phyloP scores from a whole-genome alignment of 2,329 filamentous ascomycete genomes.

The Penicillium palitans region DNA sequence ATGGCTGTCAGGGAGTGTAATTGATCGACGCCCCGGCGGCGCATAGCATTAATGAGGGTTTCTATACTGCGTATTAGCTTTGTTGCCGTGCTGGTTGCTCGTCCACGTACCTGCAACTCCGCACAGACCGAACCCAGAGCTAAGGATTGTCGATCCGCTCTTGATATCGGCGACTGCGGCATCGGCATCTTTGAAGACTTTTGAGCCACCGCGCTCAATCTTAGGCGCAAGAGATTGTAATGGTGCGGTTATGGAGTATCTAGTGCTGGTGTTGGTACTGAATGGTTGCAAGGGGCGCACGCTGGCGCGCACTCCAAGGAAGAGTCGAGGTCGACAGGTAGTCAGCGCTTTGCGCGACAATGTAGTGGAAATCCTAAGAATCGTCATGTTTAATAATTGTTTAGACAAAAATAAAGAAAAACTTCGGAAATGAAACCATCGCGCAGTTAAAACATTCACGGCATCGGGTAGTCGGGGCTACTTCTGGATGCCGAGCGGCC shows the following conservation, averaged over 20 bases:
- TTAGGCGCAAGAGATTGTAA: constrained; percentile 26
- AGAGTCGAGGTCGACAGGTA: constrained; percentile 25
- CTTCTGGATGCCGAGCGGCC: constrained; percentile 16
- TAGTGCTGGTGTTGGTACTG: constrained; percentile 3
- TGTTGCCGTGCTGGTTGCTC: background rate
- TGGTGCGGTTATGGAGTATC: constrained; percentile 25
- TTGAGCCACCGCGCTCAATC: constrained; percentile 37
- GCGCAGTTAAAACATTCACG: constrained; percentile 11
- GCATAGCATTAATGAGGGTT: constrained; percentile 69
- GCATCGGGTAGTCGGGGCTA: constrained; percentile 10
- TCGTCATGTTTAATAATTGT: constrained; percentile 24
- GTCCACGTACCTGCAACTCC: constrained; percentile 64
- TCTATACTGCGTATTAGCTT: constrained; percentile 46
- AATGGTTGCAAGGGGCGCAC: constrained; percentile 14
- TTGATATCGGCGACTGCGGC: constrained; percentile 69
- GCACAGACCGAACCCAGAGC: constrained; percentile 79
- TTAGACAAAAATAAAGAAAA: background rate
- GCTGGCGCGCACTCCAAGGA: constrained; percentile 20
- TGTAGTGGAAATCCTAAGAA: constrained; percentile 26
- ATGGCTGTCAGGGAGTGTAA: constrained; percentile 67
- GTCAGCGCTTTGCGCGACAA: constrained; percentile 27
- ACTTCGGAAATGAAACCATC: background rate
- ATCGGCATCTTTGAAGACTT: constrained; percentile 54
- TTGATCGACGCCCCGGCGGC: constrained; percentile 57
- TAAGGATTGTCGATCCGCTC: constrained; percentile 69